Evolutionary conservation across 768 basidiomycete species (phyloP).

Genomic region (Russula griseocarnosa): DNA sequence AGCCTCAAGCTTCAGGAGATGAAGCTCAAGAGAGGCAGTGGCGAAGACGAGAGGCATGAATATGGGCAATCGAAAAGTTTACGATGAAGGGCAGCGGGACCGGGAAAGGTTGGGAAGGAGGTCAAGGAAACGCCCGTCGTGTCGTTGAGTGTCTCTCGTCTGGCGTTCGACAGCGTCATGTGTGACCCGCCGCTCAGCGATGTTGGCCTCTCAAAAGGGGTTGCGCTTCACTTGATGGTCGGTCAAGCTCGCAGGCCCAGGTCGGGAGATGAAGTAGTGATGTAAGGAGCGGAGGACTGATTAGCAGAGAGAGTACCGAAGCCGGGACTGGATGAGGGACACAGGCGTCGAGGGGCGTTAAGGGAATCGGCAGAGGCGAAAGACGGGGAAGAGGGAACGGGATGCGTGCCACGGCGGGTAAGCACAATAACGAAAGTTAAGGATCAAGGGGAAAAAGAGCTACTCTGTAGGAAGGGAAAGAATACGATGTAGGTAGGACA

Average conservation of each 20-base stretch:
- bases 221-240: slow-evolving; percentile 63
- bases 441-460: neutral
- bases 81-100: slow-evolving; percentile 93
- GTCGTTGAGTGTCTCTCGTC: slow-evolving; percentile 64
- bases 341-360: slow-evolving; percentile 48
- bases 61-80: slow-evolving; percentile 88
- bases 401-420: slow-evolving; percentile 39
- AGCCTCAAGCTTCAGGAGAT: slow-evolving; percentile 71
- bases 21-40: slow-evolving; percentile 82
- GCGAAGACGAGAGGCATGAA: slow-evolving; percentile 77
- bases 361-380: slow-evolving; percentile 43
- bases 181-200: slow-evolving; percentile 90
- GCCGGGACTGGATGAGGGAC: slow-evolving; percentile 39
- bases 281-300: slow-evolving; percentile 28
- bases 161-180: slow-evolving; percentile 97
- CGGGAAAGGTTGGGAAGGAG: slow-evolving; percentile 87
- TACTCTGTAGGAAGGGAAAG: slow-evolving; percentile 24
- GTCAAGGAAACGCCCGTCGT: slow-evolving; percentile 90
- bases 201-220: slow-evolving; percentile 85
- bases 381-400: slow-evolving; percentile 40
- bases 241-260: slow-evolving; percentile 27
- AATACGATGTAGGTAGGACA: slow-evolving; percentile 26
- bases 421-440: slow-evolving; percentile 26
- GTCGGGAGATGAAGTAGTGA: slow-evolving; percentile 18
- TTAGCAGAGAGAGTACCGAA: slow-evolving; percentile 37